phyloP scores from a whole-genome alignment of 345 rosid species.

The Eucalyptus erythrocorys region DNA sequence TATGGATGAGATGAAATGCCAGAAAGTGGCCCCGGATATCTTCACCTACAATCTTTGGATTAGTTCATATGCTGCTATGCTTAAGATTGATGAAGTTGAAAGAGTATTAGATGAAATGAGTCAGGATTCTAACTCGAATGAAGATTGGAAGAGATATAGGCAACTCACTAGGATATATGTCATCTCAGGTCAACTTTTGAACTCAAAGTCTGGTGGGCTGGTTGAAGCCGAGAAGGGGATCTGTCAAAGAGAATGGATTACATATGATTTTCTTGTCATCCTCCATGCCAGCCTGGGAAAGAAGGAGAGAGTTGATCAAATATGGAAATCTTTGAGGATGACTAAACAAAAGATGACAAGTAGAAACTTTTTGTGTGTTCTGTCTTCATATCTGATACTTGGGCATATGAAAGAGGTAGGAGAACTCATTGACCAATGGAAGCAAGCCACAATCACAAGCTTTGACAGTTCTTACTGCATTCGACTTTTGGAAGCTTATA shows the following conservation, averaged over 20 bases:
- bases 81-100: slow-evolving; percentile 40
- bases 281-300: slow-evolving; percentile 63
- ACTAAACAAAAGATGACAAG: slow-evolving; percentile 82
- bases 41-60: slow-evolving; percentile 86
- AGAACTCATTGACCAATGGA: slow-evolving; percentile 78
- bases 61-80: slow-evolving; percentile 74
- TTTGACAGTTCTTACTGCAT: slow-evolving; percentile 46
- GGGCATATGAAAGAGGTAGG: slow-evolving; percentile 61
- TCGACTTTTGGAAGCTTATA: slow-evolving; percentile 45
- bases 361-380: slow-evolving; percentile 62
- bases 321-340: slow-evolving; percentile 81
- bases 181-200: slow-evolving; percentile 32
- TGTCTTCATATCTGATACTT: slow-evolving; percentile 69
- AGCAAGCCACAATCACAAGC: slow-evolving; percentile 42
- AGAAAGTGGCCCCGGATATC: slow-evolving; percentile 55
- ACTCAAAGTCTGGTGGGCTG: slow-evolving; percentile 24
- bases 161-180: slow-evolving; percentile 44
- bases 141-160: slow-evolving; percentile 51
- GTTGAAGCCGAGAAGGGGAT: slow-evolving; percentile 53
- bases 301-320: slow-evolving; percentile 70
- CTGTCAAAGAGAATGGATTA: slow-evolving; percentile 82
- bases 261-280: slow-evolving; percentile 77
- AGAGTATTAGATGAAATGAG: slow-evolving; percentile 70
- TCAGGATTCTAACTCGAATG: slow-evolving; percentile 20
- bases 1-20: slow-evolving; percentile 42